phyloP scores from a whole-genome alignment of 768 basidiomycete species.

The Podaxis sp. region DNA sequence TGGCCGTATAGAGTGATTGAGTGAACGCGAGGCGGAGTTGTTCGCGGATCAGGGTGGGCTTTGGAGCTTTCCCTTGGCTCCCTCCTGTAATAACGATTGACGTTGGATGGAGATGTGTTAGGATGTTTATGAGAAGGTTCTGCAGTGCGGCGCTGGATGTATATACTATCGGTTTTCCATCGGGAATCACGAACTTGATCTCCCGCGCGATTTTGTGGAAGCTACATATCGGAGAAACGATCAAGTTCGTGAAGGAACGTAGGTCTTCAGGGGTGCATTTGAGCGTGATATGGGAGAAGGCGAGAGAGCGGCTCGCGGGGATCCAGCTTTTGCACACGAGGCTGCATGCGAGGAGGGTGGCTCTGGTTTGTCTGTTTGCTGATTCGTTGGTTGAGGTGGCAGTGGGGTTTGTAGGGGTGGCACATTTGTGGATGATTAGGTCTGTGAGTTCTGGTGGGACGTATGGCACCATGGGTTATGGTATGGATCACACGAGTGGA shows the following conservation, averaged over 20 bases:
- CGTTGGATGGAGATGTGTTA: not conserved
- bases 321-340: conserved; percentile 27
- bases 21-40: not conserved
- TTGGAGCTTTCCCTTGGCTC: not conserved
- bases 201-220: not conserved
- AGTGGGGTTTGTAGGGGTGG: not conserved
- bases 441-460: conserved; percentile 11
- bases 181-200: not conserved
- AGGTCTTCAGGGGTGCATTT: not conserved
- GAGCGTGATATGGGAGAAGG: not conserved
- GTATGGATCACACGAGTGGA: not conserved
- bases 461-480: not conserved
- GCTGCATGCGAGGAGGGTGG: conserved; percentile 21
- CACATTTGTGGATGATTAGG: not conserved
- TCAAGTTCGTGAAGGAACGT: not conserved
- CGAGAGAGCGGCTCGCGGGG: conserved; percentile 12
- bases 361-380: conserved; percentile 2
- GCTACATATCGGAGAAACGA: conserved; percentile 1
- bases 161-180: not conserved
- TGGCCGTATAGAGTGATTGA: not conserved
- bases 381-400: not conserved
- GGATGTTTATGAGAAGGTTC: not conserved
- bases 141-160: not conserved
- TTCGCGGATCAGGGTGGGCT: not conserved
- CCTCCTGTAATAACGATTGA: not conserved